Base-by-base conservation (phyloP, 768 basidiomycete genomes). In the Gymnopilus dilepis region DNA sequence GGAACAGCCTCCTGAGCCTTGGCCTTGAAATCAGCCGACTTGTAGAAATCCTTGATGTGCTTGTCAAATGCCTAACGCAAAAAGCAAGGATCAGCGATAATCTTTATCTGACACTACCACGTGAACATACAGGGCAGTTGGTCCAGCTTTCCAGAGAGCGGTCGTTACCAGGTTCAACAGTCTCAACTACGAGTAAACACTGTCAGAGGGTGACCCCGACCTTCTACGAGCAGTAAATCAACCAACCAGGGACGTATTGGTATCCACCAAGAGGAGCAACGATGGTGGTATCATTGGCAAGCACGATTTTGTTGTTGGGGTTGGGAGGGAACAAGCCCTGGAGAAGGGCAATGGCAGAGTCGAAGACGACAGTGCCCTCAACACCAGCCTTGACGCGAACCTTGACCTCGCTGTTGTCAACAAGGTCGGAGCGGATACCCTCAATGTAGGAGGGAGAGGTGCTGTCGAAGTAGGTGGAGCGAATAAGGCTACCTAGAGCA, bases 251-350 rank as follows among this genome's bases (percentile, higher is more conserved):
- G 50, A 95, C 84, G 65, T 95, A 95, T 75, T 94, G 92, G 74
- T 94, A 95, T 2, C 92, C 91, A 15, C 85, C 84, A 8, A 95
- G 83, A 24, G 94, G 93, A 1, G 90, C 86, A 21, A 84, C 74
- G 65, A 95, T 78, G 24, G 80, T 84, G 13, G 86, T 86, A 58
- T 87, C 91, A 64, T 96, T 92, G 2, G 94, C 94, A 15, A 96
- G 86, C 6, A 80, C 80, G 66, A 90, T 89, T 70, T 84, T 87
- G 76, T 91, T 90, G 37, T 83, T 80, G 9, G 79, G 76, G 70
- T 83, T 90, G n/a, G 93, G 92, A 22, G 93, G 93, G 83, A 88
- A 94, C 51, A 95, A 80, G 42, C 93, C 92, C 75, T 95, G 94
- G 41, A 94, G 84, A 56, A 94, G 80, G 30, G 94, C 92, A 56